Evolutionary conservation across 2,329 filamentous ascomycete genomes (phyloP), one percentile per base, ranked within the genome.

Genomic region (Xylaria sp.): DNA sequence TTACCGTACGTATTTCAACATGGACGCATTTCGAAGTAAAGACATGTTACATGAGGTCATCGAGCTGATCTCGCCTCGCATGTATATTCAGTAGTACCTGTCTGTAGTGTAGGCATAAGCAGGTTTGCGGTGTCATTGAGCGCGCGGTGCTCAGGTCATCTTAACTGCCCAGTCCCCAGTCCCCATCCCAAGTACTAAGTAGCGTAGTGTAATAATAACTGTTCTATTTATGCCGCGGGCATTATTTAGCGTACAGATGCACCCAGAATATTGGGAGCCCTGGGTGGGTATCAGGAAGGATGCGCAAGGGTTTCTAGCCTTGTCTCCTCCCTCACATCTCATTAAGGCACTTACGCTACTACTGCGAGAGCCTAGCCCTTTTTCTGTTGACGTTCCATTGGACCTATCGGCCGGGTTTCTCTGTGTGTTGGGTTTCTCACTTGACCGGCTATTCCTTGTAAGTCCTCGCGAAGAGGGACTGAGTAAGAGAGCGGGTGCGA

Each of bases 201-300:
- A n/a, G 9, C 28, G 9, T 31, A 31, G 28, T 9, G 43, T 63
- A 28, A 50, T 54, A 67, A 66, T 67, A 51, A 11, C 19, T 25
- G 69, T 67, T 68, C 60, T 62, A 70, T 64, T 63, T 66, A 66
- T 57, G 57, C 63, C 64, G 58, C 57, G 61, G 60, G 56, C 61
- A 65, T 52, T 51, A 55, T 33, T 35, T 43, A 57, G 60, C 47
- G 51, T 64, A 65, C 45, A 57, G 70, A 61, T 67, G 66, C 61
- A 73, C 71, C 73, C 72, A 70, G 72, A 70, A 72, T 72, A 72
- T 72, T 75, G 72, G 73, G 71, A 73, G 66, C 63, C 50, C 67
- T 61, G 69, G 64, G 68, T 71, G 68, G 67, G 60, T 63, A 67
- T 66, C 64, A 60, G 54, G 57, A 28, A 67, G 65, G 70, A 71